A percentile compares a stretch with the other conserved stretches of the same genome.
phyloP scores from a whole-genome alignment of 2,329 filamentous ascomycete genomes.

The Fusarium chlamydosporum region DNA sequence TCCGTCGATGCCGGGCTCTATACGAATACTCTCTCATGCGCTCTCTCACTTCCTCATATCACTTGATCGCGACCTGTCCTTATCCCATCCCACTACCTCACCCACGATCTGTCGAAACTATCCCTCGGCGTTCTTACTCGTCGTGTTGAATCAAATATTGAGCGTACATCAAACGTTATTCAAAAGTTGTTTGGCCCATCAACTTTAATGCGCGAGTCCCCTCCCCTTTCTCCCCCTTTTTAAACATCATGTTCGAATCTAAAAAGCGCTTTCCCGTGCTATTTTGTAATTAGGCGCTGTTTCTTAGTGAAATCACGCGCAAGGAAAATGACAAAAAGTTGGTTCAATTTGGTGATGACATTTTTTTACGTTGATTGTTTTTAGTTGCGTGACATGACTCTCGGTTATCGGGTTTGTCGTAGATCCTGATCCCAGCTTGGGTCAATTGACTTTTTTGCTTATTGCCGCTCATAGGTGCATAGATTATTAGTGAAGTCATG shows the following conservation, averaged over 20 bases:
- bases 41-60: slow-evolving; percentile 9
- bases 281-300: slow-evolving; percentile 51
- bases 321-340: slow-evolving; percentile 47
- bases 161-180: slow-evolving; percentile 32
- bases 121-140: slow-evolving; percentile 24
- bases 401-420: slow-evolving; percentile 37
- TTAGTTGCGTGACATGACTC: slow-evolving; percentile 27
- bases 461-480: slow-evolving; percentile 27
- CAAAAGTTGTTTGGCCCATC: slow-evolving; percentile 19
- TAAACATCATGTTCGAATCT: slow-evolving; percentile 44
- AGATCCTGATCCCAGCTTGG: slow-evolving; percentile 28
- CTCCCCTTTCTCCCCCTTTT: slow-evolving; percentile 7
- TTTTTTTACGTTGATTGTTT: slow-evolving; percentile 6
- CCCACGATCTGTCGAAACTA: slow-evolving; percentile 22
- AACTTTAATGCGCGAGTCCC: slow-evolving; percentile 28
- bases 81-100: slow-evolving; percentile 2
- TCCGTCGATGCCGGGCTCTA: slow-evolving; percentile 26
- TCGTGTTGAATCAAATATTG: slow-evolving; percentile 20
- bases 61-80: slow-evolving; percentile 11
- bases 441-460: slow-evolving; percentile 19
- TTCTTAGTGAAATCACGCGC: slow-evolving; percentile 42
- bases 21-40: slow-evolving; percentile 15
- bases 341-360: slow-evolving; percentile 39
- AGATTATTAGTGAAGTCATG: slow-evolving; percentile 20
- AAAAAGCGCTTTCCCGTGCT: slow-evolving; percentile 49